Base-by-base conservation (phyloP, 163 green algal genomes). In the Chloromonas sp. region DNA sequence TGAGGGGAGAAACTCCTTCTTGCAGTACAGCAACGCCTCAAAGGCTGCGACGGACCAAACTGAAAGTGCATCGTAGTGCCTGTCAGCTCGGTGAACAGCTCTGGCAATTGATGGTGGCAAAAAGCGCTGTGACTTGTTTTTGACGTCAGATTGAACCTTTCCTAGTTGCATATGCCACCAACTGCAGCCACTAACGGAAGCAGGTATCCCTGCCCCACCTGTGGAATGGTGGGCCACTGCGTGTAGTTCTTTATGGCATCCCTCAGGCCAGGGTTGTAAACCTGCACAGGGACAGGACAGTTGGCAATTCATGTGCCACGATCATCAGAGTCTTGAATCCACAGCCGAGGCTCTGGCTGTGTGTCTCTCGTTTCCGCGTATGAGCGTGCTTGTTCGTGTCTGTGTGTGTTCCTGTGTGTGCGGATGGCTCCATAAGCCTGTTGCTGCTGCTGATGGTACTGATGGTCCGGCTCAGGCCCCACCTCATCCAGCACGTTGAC, bases 191-290 rank as follows among this genome's bases (percentile, higher is more conserved):
- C 3, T 60, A 83, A 74, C 79, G 57, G 59, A 0, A 1, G 11
- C 59, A 71, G 11, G 13, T 81, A 36, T 8, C 60, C 8, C 60
- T 1, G 59, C 15, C 61, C 15, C 59, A 95, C 91, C 90, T 97
- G 94, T 1, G 96, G 96, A 83, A 98, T 98, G n/a, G 96, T 98
- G 15, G 96, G 96, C 96, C 96, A 98, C 84, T 95, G 90, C 78
- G 86, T 94, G 92, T 96, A 98, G 1, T 85, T 83, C 88, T 98
- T 98, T 90, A 98, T 96, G 58, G 94, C 94, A 8, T 98, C 95
- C 61, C 96, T 86, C 83, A 98, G 86, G 1, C 95, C 94, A 58
- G 82, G 95, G 90, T 98, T 98, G 90, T 96, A 92, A 61, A 94
- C 85, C 82, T 98, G 94, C 77, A 96, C 94, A n/a, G 74, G 79